A percentile compares a stretch with the other conserved stretches of the same genome.
phyloP scores from a whole-genome alignment of 73 alveolate species.

The Urostyla sp. region DNA sequence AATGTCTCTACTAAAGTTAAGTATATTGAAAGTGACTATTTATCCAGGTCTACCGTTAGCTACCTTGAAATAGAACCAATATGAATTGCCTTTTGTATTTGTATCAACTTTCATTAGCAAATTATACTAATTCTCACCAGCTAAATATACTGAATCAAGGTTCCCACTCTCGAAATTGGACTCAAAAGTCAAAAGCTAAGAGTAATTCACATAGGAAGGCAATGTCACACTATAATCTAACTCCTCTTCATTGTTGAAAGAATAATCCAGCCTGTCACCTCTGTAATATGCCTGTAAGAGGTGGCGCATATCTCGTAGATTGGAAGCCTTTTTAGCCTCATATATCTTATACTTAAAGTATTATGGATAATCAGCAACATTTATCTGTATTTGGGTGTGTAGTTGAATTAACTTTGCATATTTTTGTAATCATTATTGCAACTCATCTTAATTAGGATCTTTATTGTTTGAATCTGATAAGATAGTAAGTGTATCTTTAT shows the following conservation, averaged over 20 bases:
- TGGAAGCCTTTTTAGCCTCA: slow-evolving; percentile 45
- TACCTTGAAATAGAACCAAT: slow-evolving; percentile 95
- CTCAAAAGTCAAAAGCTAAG: slow-evolving; percentile 47
- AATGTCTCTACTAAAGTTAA: slow-evolving; percentile 76
- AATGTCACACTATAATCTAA: not conserved
- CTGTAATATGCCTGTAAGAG: slow-evolving; percentile 8
- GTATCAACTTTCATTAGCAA: slow-evolving; percentile 82
- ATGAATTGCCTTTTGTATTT: slow-evolving; percentile 93
- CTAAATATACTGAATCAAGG: slow-evolving; percentile 54
- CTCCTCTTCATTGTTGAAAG: not conserved
- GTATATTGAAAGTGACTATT: slow-evolving; percentile 74
- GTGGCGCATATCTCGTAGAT: slow-evolving; percentile 25
- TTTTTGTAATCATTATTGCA: slow-evolving; percentile 5
- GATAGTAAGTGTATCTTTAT: not conserved
- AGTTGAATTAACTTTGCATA: slow-evolving; percentile 35
- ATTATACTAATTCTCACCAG: slow-evolving; percentile 66
- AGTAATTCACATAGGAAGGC: slow-evolving; percentile 31
- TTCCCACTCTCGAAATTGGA: slow-evolving; percentile 74
- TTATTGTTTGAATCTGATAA: no score
- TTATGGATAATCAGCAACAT: slow-evolving; percentile 6
- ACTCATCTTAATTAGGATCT: slow-evolving; percentile 21
- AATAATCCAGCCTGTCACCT: not conserved
- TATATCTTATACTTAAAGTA: slow-evolving; percentile 43
- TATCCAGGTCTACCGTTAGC: slow-evolving; percentile 68
- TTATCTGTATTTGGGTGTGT: not conserved